Evolutionary conservation across 495 filamentous ascomycete species (phyloP).

Genomic region (Penicillium pulvis): DNA sequence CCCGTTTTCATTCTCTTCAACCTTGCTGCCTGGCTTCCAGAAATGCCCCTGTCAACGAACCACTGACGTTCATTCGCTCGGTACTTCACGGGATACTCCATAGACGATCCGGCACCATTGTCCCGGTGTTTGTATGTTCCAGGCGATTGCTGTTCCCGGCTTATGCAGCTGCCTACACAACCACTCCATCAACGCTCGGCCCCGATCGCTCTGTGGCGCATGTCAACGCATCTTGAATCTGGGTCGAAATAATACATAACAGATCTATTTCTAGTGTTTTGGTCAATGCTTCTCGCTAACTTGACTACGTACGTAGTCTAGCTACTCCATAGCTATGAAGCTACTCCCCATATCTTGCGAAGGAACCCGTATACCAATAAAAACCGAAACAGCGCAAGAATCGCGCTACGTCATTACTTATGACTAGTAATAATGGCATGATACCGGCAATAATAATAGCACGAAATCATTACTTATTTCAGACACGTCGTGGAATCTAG

Average conservation of each 20-base stretch:
- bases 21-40: slow-evolving; percentile 14
- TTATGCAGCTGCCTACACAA: background rate
- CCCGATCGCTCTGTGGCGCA: slow-evolving; percentile 14
- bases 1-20: slow-evolving; percentile 10
- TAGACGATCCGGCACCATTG: slow-evolving; percentile 8
- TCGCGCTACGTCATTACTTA: background rate
- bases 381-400: background rate
- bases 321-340: background rate
- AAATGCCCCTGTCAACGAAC: background rate
- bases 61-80: slow-evolving; percentile 17
- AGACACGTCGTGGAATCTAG: background rate
- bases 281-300: slow-evolving; percentile 3
- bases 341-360: background rate
- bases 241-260: background rate
- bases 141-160: background rate
- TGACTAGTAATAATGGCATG: background rate
- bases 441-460: background rate
- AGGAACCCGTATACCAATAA: background rate
- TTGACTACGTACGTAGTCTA: background rate
- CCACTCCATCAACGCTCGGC: background rate
- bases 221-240: slow-evolving; percentile 4
- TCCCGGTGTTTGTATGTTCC: background rate
- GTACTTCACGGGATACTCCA: slow-evolving; percentile 9
- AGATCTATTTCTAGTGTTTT: background rate
- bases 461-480: background rate